phyloP scores from a whole-genome alignment of 192 early-diverging fungal genomes.

The Coemansia erecta region DNA sequence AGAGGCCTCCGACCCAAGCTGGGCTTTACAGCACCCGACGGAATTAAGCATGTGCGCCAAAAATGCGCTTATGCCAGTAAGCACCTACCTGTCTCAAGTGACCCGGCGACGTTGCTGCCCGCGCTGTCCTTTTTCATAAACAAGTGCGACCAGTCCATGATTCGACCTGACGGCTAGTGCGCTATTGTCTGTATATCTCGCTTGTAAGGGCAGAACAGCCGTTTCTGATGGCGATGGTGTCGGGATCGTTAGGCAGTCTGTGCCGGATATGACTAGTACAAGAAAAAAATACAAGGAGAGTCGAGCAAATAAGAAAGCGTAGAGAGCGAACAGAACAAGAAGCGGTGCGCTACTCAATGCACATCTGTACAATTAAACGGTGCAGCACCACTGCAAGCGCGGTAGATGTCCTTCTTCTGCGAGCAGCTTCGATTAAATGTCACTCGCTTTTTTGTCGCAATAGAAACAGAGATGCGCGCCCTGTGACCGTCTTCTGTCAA shows the following conservation, averaged over 20 bases:
- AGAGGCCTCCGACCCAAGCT: no score
- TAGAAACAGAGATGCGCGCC: not conserved
- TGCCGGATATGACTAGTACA: not conserved
- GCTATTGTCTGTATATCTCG: not conserved
- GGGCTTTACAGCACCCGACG: no score
- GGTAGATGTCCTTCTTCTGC: no score
- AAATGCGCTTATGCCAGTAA: not conserved
- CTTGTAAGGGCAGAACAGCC: no score
- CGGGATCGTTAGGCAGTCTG: not conserved
- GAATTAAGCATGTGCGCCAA: not conserved
- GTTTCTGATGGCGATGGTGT: not conserved
- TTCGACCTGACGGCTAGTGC: not conserved
- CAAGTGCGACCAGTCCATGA: constrained; percentile 49
- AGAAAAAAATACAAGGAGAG: not conserved
- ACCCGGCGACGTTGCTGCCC: constrained; percentile 14
- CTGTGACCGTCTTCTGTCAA: constrained; percentile 7
- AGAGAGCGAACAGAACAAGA: not conserved
- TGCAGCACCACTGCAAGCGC: no score
- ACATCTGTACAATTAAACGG: no score
- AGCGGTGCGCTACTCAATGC: no score
- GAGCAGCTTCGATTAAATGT: no score
- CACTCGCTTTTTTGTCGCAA: no score
- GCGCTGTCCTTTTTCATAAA: constrained; percentile 34
- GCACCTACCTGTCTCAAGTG: constrained; percentile 43
- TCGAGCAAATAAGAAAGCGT: not conserved